A percentile compares a stretch with the other conserved stretches of the same genome.
Evolutionary conservation across 768 basidiomycete genomes (phyloP).

Genomic region (Cystofilobasidium capitatum): DNA sequence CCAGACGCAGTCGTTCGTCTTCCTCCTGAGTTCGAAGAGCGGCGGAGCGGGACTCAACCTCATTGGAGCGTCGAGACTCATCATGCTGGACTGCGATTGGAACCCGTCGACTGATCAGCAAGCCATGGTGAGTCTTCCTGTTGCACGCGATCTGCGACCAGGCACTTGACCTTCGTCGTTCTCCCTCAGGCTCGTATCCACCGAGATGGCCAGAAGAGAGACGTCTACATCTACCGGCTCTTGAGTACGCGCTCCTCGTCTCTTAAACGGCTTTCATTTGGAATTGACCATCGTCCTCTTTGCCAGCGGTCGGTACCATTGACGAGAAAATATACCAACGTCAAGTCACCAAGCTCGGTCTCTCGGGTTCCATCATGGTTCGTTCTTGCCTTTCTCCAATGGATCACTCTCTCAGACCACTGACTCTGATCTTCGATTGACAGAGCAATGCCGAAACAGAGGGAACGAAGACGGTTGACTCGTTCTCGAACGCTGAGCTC

Average conservation of each 20-base stretch:
- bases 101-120: constrained; percentile 61
- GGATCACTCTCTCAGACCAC: no score
- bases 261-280: background rate
- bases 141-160: constrained; percentile 49
- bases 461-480: background rate
- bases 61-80: constrained; percentile 52
- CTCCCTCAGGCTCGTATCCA: constrained; percentile 18
- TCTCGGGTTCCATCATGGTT: constrained; percentile 22
- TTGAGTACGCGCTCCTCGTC: constrained; percentile 30
- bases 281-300: background rate
- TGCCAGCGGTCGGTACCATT: constrained; percentile 12
- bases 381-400: background rate
- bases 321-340: constrained; percentile 26
- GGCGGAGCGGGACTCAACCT: constrained; percentile 90
- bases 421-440: background rate
- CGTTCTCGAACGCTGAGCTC: constrained; percentile 20
- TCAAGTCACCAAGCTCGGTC: constrained; percentile 25
- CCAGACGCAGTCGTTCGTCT: constrained; percentile 46
- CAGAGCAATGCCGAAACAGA: background rate
- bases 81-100: constrained; percentile 77
- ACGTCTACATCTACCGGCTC: constrained; percentile 59
- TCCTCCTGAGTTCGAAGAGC: constrained; percentile 87
- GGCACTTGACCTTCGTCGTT: constrained; percentile 9
- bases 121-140: constrained; percentile 85
- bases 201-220: constrained; percentile 87